Evolutionary conservation across 352 stramenopile species (phyloP).

Genomic region (Poterioochromonas sp.): DNA sequence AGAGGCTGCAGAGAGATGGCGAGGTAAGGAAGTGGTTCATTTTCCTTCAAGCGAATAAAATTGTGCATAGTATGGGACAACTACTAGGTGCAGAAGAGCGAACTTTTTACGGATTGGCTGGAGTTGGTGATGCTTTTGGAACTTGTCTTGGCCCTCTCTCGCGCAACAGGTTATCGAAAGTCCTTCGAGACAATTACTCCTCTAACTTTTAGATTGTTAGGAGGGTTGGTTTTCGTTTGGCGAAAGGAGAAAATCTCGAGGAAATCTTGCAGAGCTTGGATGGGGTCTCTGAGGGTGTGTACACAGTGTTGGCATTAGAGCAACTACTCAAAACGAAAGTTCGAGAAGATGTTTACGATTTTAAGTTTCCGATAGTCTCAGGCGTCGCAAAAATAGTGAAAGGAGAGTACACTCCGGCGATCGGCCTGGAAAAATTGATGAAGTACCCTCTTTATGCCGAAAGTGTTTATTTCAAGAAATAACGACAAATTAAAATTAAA

Average conservation of each 20-base stretch:
- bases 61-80: slow-evolving; percentile 51
- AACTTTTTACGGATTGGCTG: slow-evolving; percentile 83
- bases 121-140: slow-evolving; percentile 68
- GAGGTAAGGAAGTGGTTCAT: slow-evolving; percentile 55
- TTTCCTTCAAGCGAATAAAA: not conserved
- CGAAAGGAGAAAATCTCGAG: slow-evolving; percentile 76
- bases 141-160: slow-evolving; percentile 90
- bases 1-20: slow-evolving; percentile 88
- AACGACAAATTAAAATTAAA: no score
- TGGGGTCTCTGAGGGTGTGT: slow-evolving; percentile 73
- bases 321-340: slow-evolving; percentile 63
- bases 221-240: slow-evolving; percentile 81
- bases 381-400: slow-evolving; percentile 65
- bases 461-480: no score
- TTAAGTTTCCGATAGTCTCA: slow-evolving; percentile 55
- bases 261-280: slow-evolving; percentile 66
- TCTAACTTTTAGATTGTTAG: no score
- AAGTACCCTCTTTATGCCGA: slow-evolving; percentile 57
- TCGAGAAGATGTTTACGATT: slow-evolving; percentile 64
- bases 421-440: slow-evolving; percentile 66
- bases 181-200: no score
- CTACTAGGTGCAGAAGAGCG: slow-evolving; percentile 82
- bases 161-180: slow-evolving; percentile 75
- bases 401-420: slow-evolving; percentile 50
- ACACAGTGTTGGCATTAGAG: slow-evolving; percentile 79